These are phyloP conservation scores for Penicillium mononematosum DNA, from an alignment of 495 filamentous ascomycete genomes.

Conservation along the genomic window DNA sequence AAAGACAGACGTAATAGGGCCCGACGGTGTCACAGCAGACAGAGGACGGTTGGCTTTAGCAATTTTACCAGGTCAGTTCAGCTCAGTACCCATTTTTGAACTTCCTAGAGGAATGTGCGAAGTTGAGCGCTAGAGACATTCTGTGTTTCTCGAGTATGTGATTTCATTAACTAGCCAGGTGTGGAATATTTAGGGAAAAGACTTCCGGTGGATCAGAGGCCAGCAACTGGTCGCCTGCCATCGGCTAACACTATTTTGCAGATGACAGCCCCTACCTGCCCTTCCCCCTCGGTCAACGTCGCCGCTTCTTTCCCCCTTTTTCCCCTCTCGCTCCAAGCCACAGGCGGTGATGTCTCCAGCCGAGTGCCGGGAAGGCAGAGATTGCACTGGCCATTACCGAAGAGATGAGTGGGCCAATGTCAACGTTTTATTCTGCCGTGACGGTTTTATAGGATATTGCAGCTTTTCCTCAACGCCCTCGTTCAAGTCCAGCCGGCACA, in stretches of 20 bases:
- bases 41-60: neutral
- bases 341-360: neutral
- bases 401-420: neutral
- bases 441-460: neutral
- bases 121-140: neutral
- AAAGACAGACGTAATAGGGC: neutral
- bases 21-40: neutral
- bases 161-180: neutral
- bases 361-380: neutral
- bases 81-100: neutral
- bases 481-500: neutral
- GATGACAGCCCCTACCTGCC: neutral
- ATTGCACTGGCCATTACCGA: neutral
- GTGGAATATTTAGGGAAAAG: neutral
- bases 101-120: neutral
- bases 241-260: neutral
- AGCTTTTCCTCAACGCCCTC: neutral
- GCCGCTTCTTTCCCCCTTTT: neutral
- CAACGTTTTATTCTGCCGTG: neutral
- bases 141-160: neutral
- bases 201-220: neutral
- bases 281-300: neutral
- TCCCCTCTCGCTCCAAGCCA: neutral
- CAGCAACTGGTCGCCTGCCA: neutral
- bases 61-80: neutral